A percentile compares a stretch with the other conserved stretches of the same genome.
Evolutionary conservation across 306 rosid species (phyloP).

Genomic region (Sicyos edulis): DNA sequence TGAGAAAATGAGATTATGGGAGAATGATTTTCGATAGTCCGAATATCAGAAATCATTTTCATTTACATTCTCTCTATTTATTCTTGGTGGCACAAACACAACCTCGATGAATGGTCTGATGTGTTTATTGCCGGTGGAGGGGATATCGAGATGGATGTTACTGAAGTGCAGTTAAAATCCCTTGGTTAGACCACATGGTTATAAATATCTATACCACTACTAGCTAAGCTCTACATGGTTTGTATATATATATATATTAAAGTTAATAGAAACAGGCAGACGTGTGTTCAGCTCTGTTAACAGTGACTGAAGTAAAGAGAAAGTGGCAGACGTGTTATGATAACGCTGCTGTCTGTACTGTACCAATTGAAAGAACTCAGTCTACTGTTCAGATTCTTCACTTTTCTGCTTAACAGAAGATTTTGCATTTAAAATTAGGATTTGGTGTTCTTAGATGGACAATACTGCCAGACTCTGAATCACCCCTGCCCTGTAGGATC

Average conservation of each 20-base stretch:
- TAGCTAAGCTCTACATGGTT: too few relatives aligned
- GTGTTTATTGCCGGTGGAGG: conserved; percentile 9
- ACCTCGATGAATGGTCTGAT: conserved; percentile 1
- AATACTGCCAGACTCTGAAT: conserved; percentile 14
- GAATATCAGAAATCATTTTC: too few relatives aligned
- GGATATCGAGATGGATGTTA: conserved; percentile 15
- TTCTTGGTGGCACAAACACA: too few relatives aligned
- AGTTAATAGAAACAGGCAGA: not conserved
- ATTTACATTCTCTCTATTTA: too few relatives aligned
- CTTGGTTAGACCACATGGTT: not conserved
- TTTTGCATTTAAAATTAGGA: conserved; percentile 14
- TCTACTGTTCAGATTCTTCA: conserved; percentile 11
- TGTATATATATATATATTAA: too few relatives aligned
- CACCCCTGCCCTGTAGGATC: not conserved
- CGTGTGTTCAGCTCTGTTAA: not conserved
- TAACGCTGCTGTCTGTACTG: not conserved
- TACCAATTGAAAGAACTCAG: not conserved
- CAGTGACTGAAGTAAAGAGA: conserved; percentile 6
- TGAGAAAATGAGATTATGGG: too few relatives aligned
- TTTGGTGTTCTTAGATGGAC: not conserved
- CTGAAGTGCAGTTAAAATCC: not conserved
- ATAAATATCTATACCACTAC: too few relatives aligned
- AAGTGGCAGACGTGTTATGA: conserved; percentile 15
- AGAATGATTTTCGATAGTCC: too few relatives aligned
- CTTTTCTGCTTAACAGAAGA: conserved; percentile 6